Conservation (phyloP, 2,329 filamentous ascomycete genomes). For the Neospermospora avenae region DNA sequence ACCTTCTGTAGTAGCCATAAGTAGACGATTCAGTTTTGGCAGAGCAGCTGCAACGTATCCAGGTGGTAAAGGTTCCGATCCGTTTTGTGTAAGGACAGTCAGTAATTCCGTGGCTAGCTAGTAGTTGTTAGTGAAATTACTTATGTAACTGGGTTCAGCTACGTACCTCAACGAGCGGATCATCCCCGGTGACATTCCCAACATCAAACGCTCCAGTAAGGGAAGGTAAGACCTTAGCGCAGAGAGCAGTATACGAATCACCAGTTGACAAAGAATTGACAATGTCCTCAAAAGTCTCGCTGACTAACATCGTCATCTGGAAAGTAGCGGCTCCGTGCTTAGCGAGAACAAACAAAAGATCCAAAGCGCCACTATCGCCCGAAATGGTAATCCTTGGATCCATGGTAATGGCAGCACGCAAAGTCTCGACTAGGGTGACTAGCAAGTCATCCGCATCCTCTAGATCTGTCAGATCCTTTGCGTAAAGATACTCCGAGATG, state of each 20-base stretch:
- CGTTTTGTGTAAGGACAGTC: slow-evolving; percentile 75
- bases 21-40: slow-evolving; percentile 78
- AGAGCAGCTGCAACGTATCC: slow-evolving; percentile 83
- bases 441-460: slow-evolving; percentile 89
- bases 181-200: slow-evolving; percentile 79
- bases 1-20: slow-evolving; percentile 82
- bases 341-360: slow-evolving; percentile 83
- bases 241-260: slow-evolving; percentile 73
- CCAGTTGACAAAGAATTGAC: slow-evolving; percentile 64
- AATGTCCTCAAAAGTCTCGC: slow-evolving; percentile 88
- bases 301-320: slow-evolving; percentile 83
- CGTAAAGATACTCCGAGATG: slow-evolving; percentile 69
- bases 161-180: slow-evolving; percentile 72
- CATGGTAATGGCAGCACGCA: slow-evolving; percentile 78
- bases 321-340: slow-evolving; percentile 88
- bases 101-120: slow-evolving; percentile 81
- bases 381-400: slow-evolving; percentile 73
- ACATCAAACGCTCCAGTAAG: slow-evolving; percentile 88
- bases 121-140: slow-evolving; percentile 22
- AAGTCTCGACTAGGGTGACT: slow-evolving; percentile 81
- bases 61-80: slow-evolving; percentile 77
- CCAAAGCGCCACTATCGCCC: slow-evolving; percentile 69
- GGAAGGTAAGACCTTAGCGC: slow-evolving; percentile 81
- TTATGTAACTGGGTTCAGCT: not conserved
- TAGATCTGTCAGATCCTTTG: slow-evolving; percentile 78